Evolutionary conservation across 257 asterid genomes (phyloP).

Genomic region (Coffea canephora): DNA sequence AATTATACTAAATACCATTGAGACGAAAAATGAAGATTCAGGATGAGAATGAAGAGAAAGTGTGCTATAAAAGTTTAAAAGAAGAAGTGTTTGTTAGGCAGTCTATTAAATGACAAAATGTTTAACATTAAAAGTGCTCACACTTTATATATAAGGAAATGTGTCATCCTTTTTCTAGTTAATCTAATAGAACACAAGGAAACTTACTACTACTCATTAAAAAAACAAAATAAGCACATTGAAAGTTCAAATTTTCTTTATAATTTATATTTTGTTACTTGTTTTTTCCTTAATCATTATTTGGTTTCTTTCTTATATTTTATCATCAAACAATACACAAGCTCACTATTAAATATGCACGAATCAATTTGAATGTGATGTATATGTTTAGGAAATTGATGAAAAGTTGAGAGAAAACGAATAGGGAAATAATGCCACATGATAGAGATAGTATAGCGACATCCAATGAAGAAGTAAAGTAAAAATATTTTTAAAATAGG

Average conservation of each 20-base stretch:
- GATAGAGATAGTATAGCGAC: background rate
- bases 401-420: too few species aligned
- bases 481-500: too few species aligned
- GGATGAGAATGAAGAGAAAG: too few species aligned
- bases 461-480: too few species aligned
- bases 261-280: background rate
- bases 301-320: background rate
- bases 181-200: too few species aligned
- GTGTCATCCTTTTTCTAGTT: background rate
- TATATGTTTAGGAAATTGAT: background rate
- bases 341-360: background rate
- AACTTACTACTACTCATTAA: background rate
- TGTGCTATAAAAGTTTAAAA: too few species aligned
- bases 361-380: background rate
- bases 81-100: too few species aligned
- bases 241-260: background rate
- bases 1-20: too few species aligned
- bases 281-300: background rate
- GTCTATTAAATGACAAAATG: too few species aligned
- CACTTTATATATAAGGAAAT: too few species aligned
- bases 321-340: background rate
- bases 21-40: too few species aligned
- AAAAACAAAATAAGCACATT: background rate
- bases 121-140: too few species aligned
- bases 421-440: background rate